These are phyloP conservation scores for Trichosporon coremiiforme DNA, from an alignment of 1,284 basidiomycete genomes.

Conservation along the genomic window DNA sequence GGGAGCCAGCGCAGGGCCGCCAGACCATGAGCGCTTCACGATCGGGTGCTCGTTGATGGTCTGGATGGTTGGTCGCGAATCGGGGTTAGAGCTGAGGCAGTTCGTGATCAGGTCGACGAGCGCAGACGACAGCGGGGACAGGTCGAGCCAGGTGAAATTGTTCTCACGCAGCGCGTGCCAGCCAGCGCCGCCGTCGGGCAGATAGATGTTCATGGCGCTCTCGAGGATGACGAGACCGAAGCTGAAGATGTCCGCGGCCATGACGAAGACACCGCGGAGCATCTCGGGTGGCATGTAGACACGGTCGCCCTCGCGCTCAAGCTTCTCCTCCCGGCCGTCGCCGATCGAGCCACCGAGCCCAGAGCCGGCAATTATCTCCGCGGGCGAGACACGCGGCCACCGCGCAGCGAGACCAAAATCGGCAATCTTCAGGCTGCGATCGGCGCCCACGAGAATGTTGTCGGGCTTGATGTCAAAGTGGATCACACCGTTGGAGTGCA, in stretches of 20 bases:
- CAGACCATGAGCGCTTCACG: constrained; percentile 66
- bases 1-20: constrained; percentile 53
- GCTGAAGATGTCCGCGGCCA: constrained; percentile 95
- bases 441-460: constrained; percentile 88
- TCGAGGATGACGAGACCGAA: constrained; percentile 95
- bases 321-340: constrained; percentile 51
- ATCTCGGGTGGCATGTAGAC: constrained; percentile 97
- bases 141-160: constrained; percentile 87
- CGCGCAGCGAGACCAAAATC: constrained; percentile 97
- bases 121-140: constrained; percentile 68
- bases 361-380: constrained; percentile 54
- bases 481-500: constrained; percentile 84
- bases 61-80: constrained; percentile 64
- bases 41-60: constrained; percentile 68
- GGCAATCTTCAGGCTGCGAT: constrained; percentile 92
- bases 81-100: constrained; percentile 77
- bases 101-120: constrained; percentile 70
- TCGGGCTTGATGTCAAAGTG: constrained; percentile 98
- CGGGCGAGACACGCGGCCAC: constrained; percentile 66
- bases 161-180: constrained; percentile 93
- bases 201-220: constrained; percentile 90
- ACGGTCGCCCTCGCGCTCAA: constrained; percentile 95
- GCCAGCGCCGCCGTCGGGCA: constrained; percentile 90
- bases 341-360: constrained; percentile 47
- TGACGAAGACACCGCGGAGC: constrained; percentile 84